phyloP scores from a whole-genome alignment of 306 rosid species.

The Inga leiocalycina region DNA sequence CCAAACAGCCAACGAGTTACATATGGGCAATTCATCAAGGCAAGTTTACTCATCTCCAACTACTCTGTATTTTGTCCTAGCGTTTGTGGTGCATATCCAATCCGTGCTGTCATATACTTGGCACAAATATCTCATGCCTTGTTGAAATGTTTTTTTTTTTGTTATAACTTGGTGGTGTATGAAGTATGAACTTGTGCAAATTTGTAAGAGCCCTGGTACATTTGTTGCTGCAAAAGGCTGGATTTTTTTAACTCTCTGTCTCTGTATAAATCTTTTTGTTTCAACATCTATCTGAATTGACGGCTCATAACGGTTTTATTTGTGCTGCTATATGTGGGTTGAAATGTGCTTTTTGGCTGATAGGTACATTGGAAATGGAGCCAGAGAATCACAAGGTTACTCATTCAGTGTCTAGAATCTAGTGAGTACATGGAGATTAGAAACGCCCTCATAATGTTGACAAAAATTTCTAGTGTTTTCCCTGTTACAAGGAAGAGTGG shows the following conservation, averaged over 20 bases:
- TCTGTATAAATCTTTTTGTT: neutral
- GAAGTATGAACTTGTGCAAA: neutral
- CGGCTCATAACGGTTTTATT: neutral
- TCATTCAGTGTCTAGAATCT: conserved; percentile 95
- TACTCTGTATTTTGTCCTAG: conserved; percentile 24
- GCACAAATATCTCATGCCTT: neutral
- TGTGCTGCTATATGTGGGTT: neutral
- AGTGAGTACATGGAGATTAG: conserved; percentile 98
- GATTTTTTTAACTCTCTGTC: neutral
- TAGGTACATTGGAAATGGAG: conserved; percentile 99
- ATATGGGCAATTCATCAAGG: conserved; percentile 95
- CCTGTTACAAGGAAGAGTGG: conserved; percentile 97
- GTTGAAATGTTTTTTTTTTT: neutral
- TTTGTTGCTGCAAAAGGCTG: neutral
- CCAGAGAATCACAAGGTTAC: conserved; percentile 87
- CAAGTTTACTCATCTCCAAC: conserved; percentile 42
- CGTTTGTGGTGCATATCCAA: conserved; percentile 11
- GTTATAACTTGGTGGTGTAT: neutral
- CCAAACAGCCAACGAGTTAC: conserved; percentile 94
- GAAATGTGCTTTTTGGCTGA: conserved; percentile 30
- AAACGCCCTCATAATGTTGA: conserved; percentile 89
- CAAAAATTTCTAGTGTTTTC: conserved; percentile 90
- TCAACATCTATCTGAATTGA: neutral
- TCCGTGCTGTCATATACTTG: neutral
- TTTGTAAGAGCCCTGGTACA: neutral